Evolutionary conservation across 2,329 filamentous ascomycete genomes (phyloP), one percentile per base, ranked within the genome.

Genomic region (Sporothrix schenckii): DNA sequence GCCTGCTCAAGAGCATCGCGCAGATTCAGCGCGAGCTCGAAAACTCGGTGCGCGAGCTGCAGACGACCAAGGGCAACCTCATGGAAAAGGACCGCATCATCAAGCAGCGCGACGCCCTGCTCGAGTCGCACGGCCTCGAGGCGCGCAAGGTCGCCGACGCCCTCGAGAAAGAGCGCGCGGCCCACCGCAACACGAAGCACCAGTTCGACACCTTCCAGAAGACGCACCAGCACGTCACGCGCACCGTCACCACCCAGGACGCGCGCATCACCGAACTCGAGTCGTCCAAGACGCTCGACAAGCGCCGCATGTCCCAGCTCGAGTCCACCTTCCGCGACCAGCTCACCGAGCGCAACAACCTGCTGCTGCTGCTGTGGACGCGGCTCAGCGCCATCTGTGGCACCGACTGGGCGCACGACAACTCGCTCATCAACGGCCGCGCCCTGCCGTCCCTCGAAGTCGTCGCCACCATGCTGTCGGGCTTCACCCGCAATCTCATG

Each of bases 21-120:
- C 95, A 94, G 78, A 85, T 98, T 70, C 93, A 97, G 76, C 89
- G 91, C 72, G 93, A 97, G 75, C 88, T 97, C 7, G 94, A 97
- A 76, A 89, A 89, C 69, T 95, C 92, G 0, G 85, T 92, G 24
- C 88, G 92, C 61, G 92, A 97, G 72, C 89, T 98, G 27, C 92
- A 97, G 75, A 85, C 86, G 10, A 89, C 91, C 19, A 93, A 92
- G 78, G 88, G 88, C 13, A 88, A 92, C 14, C 81, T 97, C 41
- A 88, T 90, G n/a, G 94, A 98, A 78, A 97, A 96, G 79, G 94
- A 98, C 73, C 89, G 91, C 69, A 86, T 97, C 74, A 90, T 99
- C 77, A 93, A 94, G 76, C 92, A 94, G 78, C 92, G 94, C 16
- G 95, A 98, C 77, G 86, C 89, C 2, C 85, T 98, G 5, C 87